Evolutionary conservation across 306 rosid species (phyloP), one percentile per base, ranked within the genome.

Genomic region (Fragaria iinumae): DNA sequence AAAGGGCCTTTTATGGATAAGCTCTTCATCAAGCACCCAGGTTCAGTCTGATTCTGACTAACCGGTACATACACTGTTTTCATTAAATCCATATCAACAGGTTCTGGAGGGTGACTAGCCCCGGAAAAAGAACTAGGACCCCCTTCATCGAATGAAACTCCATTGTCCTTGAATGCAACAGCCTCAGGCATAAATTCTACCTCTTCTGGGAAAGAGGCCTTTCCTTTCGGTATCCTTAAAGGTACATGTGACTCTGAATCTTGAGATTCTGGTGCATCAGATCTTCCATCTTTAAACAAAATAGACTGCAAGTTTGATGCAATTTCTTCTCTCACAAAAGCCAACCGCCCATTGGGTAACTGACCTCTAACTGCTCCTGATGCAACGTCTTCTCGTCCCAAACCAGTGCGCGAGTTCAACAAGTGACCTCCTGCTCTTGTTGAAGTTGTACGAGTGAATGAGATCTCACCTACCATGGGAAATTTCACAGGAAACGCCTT

Each of bases 91-190:
- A 83, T 89, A 79, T 95, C 97, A 80, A 95, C 89, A 57, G 99
- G 99, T 79, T 95, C 99, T 5, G 97, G 99, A 39, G 99, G 99
- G 72, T 95, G 99, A 85, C 97, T 95, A 66, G 94, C 99, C 73
- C 99, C 99, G 4, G 93, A 89, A 84, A 95, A 95, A 77, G 87
- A 89, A 81, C 90, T 85, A 25, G 92, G 81, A 81, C 82, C 90
- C 47, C 86, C 86, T 67, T 95, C 95, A 50, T 94, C 96, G 62
- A 84, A 77, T 5, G 88, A 86, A 86, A 83, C 88, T 12, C 71
- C 48, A 77, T 87, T 82, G 1, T 83, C 90, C 84, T 88, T 88
- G 74, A 90, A 86, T 43, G 86, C 76, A 49, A 85, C 88, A 75
- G 78, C 72, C 71, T 83, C 90, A 55, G 77, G 75, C 80, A 88